Base-by-base conservation (phyloP, 1,284 basidiomycete species). In the Ceratobasidium sp. region DNA sequence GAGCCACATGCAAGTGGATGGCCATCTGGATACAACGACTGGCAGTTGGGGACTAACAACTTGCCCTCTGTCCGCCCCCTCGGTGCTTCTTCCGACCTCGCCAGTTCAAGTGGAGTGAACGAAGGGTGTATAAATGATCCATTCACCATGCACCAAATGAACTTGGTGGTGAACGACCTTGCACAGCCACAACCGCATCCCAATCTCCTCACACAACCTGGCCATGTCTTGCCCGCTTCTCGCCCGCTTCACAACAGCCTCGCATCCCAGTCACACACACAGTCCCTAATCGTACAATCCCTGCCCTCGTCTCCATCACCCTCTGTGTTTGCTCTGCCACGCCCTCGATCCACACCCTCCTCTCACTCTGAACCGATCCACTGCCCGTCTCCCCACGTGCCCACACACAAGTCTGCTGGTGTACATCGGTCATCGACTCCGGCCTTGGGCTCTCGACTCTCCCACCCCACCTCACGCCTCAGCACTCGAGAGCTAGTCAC, bases 401-500 rank as follows among this genome's bases (percentile, higher is more conserved):
- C 22, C 19, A 57, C 56, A 29, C 22, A 25, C 25, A 57, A 57
- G 56, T 8, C 32, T 57, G 56, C 56, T 57, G 25, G 49, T 19
- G 49, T n/a, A n/a, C 49, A 15, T 51, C 56, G 56, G 11, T 57
- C 17, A 13, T 57, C 49, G n/a, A 19, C 49, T 51, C 49, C 49
- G n/a, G 49, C 56, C 32, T 57, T 57, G 22, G 56, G 32, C 8
- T 57, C 19, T 57, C 22, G 19, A 29, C 25, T 19, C 32, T 57
- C 56, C 25, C 56, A 19, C 32, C 32, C 32, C 29, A 29, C 25
- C 9, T 34, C 56, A 57, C 17, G 56, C 32, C 56, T 57, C 19
- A 57, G 57, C 57, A 61, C 57, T n/a, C 15, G 57, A n/a, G 57
- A 61, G 32, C 57, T 34, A 40, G 57, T 34, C 19, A 9, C 57